Conservation (phyloP, 2,329 filamentous ascomycete genomes). For the Allantophomopsis lycopodina region DNA sequence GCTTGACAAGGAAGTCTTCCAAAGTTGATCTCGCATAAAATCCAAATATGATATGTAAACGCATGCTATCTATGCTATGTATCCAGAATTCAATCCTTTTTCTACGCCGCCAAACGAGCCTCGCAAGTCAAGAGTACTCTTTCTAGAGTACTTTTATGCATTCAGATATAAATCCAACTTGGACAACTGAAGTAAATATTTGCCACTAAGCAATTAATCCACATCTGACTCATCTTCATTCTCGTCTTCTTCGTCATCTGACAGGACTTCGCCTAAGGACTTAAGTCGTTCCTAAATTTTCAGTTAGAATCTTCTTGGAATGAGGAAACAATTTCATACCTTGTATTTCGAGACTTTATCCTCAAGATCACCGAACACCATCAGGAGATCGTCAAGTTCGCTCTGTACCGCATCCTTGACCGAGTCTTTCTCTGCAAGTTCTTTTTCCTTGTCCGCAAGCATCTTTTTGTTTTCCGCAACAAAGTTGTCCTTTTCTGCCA, state of each 20-base stretch:
- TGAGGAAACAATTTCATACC: conserved; percentile 28
- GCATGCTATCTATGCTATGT: too few relatives aligned
- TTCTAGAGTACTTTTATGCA: too few relatives aligned
- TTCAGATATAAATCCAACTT: too few relatives aligned
- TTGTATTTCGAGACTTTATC: conserved; percentile 66
- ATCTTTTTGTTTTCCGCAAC: conserved; percentile 4
- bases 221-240: too few relatives aligned
- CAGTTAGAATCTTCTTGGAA: conserved; percentile 1
- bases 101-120: too few relatives aligned
- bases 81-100: too few relatives aligned
- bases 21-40: too few relatives aligned
- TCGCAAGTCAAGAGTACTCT: too few relatives aligned
- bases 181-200: too few relatives aligned
- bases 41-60: too few relatives aligned
- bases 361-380: conserved; percentile 70
- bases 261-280: conserved; percentile 56
- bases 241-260: conserved; percentile 53
- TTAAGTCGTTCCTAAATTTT: conserved; percentile 17
- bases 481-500: background rate
- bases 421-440: conserved; percentile 35
- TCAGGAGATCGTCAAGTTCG: conserved; percentile 68
- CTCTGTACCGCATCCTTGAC: conserved; percentile 51
- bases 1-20: too few relatives aligned
- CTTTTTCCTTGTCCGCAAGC: conserved; percentile 1
- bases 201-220: too few relatives aligned